Conservation (phyloP, 164 flowering plant species). For the Aristolochia fimbriata region DNA sequence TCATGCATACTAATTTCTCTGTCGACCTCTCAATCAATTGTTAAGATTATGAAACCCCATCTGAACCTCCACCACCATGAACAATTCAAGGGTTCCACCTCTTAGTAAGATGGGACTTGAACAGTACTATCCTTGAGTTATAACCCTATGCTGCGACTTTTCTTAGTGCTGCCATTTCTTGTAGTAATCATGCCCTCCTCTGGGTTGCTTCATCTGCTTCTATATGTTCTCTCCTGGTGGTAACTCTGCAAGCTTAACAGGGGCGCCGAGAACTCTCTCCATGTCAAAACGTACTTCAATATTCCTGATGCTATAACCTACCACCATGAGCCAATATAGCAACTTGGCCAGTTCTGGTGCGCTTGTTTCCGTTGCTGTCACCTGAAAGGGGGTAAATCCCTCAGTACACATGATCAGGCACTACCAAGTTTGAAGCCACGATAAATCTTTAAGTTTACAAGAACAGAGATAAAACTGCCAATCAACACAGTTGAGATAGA, state of each 20-base stretch:
- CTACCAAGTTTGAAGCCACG: neutral
- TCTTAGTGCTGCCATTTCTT: too few species aligned
- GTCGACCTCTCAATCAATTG: too few species aligned
- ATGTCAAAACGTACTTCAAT: constrained; percentile 96
- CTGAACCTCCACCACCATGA: too few species aligned
- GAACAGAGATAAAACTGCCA: too few species aligned
- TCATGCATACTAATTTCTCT: too few species aligned
- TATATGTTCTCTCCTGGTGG: constrained; percentile 84
- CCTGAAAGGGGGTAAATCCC: constrained; percentile 32
- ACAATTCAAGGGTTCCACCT: too few species aligned
- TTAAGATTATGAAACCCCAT: too few species aligned
- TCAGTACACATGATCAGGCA: neutral
- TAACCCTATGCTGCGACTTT: too few species aligned
- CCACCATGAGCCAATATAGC: constrained; percentile 96
- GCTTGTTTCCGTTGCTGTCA: constrained; percentile 64
- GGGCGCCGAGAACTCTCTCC: constrained; percentile 81
- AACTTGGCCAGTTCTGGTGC: constrained; percentile 88
- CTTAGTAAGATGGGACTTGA: too few species aligned
- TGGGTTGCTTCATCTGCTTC: neutral
- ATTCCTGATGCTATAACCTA: constrained; percentile 87
- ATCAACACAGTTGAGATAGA: too few species aligned
- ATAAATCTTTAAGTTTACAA: neutral
- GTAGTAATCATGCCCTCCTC: too few species aligned
- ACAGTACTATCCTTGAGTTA: too few species aligned
- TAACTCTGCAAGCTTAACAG: constrained; percentile 71